Base-by-base conservation (phyloP, 1,284 basidiomycete species). In the Sanghuangporus sanghuang region DNA sequence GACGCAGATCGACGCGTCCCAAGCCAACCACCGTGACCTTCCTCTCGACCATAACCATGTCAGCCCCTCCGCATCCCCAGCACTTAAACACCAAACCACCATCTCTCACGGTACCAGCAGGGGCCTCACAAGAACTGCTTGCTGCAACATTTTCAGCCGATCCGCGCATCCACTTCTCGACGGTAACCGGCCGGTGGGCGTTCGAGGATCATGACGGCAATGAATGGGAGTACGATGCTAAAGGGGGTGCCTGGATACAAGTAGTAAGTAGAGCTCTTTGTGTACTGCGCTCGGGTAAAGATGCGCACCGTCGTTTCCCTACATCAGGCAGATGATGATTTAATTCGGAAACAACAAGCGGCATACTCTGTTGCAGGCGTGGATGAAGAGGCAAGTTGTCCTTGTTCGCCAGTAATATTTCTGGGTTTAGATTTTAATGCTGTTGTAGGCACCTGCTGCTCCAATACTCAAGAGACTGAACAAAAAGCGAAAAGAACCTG, bases 351-450 rank as follows among this genome's bases (percentile, higher is more conserved):
- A 42, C 95, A 98, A 73, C 96, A 97, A 76, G 93, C 92, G 3
- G 94, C 93, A 1, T 98, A 98, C 75, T 90, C 93, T 2, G 81
- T 98, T 1, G 82, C 81, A 36, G 96, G 95, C 14, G 92, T 97
- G 6, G 93, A 98, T 72, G 95, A 98, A 79, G 85, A 87, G 78
- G 94, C 93, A 73, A 73, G 86, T 77, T 53, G 58, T 61, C n/a
- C 57, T 16, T 42, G 55, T 18, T 42, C 42, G 6, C 32, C 39
- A 57, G 9, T 6, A 48, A 16, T 32, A 48, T 18, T 5, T 16
- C 6, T 21, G 12, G 6, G 12, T 23, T 48, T 66, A 63, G 68
- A 53, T 66, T 71, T 64, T 61, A 62, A 63, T 23, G 3, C 5
- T 21, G 12, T 14, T 27, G 1, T 27, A 96, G 93, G 83, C 87